These are phyloP conservation scores for Annulohypoxylon bovei DNA, from an alignment of 495 filamentous ascomycete genomes.

Conservation along the genomic window DNA sequence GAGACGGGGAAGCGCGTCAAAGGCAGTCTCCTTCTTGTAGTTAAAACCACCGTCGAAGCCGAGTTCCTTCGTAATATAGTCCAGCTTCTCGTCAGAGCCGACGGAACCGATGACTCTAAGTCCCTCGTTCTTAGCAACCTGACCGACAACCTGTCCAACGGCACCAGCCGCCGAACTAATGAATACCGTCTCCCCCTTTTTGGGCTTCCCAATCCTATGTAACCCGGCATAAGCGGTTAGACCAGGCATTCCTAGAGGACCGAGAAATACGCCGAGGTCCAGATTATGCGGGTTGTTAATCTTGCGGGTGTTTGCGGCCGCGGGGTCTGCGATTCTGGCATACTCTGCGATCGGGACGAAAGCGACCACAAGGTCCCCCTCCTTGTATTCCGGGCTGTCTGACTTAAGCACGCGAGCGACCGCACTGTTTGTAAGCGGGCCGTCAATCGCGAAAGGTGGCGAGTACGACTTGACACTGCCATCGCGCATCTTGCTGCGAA, in stretches of 20 bases:
- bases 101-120: constrained; percentile 79
- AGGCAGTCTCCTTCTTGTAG: constrained; percentile 71
- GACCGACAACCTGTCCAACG: constrained; percentile 85
- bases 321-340: constrained; percentile 50
- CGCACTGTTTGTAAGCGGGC: constrained; percentile 65
- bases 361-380: constrained; percentile 74
- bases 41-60: constrained; percentile 78
- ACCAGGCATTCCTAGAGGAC: constrained; percentile 87
- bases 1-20: constrained; percentile 75
- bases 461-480: constrained; percentile 68
- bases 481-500: constrained; percentile 73
- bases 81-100: constrained; percentile 74
- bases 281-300: constrained; percentile 70
- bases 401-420: constrained; percentile 75
- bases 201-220: constrained; percentile 84
- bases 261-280: constrained; percentile 71
- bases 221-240: constrained; percentile 83
- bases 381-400: constrained; percentile 65
- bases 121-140: constrained; percentile 88
- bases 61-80: constrained; percentile 71
- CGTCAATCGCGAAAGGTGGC: constrained; percentile 63
- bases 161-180: constrained; percentile 84
- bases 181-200: constrained; percentile 90
- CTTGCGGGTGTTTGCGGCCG: constrained; percentile 50
- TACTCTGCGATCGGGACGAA: constrained; percentile 71